Base-by-base conservation (phyloP, 257 asterid genomes). In the Dorcoceras hygrometricum region DNA sequence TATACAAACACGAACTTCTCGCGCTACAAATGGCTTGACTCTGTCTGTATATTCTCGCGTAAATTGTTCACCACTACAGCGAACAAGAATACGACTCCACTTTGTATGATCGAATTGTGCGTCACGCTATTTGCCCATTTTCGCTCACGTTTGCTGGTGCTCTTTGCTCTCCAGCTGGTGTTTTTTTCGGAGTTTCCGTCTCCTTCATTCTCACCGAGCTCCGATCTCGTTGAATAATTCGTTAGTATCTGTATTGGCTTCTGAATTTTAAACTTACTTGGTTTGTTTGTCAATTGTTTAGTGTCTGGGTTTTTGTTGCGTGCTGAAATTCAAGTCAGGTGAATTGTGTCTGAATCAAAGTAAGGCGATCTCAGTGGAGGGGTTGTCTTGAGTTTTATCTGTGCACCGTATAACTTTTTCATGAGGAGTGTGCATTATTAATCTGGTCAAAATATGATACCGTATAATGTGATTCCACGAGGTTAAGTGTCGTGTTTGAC, bases 1-100 rank as follows among this genome's bases (percentile, higher is more conserved):
- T 43, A 43, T 43, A 43, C 19, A 14, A 43, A 14, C 19, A 43
- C 22, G 18, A 1, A 46, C 20, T 3, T 20, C 18, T 75, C 63
- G 23, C 67, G 73, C 75, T 63, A 68, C 71, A 75, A 68, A 78
- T 75, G 77, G 73, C 76, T 53, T 57, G 75, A 62, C 67, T 55
- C 71, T 72, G 57, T 76, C 14, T 57, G 54, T 26, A 71, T 57
- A 64, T 62, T 22, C 19, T 11, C 57, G 51, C 46, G 56, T 20
- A 39, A 39, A 2, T 12, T 39, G 2, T 39, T 39, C 50, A 8
- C 36, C 36, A 9, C 46, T 34, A 2, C 46, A 2, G 50, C 50
- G 50, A 39, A 3, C 22, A 18, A 46, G 18, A 46, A 46, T 26
- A 10, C 56, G 51, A 53, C 20, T 27, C 66, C 60, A 55, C 77